Base-by-base conservation (phyloP, 176 grass and related monocot genomes). In the Pontederia crassipes region DNA sequence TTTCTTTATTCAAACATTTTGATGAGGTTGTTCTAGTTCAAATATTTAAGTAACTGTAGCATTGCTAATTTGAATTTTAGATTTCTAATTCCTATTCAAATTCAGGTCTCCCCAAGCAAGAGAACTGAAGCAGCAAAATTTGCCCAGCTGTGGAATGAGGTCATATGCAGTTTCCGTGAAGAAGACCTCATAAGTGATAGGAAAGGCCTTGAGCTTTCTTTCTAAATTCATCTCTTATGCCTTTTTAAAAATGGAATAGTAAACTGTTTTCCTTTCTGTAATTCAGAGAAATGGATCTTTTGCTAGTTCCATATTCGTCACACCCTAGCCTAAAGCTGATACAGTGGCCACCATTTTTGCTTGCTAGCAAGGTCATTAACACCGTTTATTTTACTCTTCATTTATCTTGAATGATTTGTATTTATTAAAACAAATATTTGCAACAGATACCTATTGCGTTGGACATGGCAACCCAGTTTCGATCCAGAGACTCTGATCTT, bases 81-180 rank as follows among this genome's bases (percentile, higher is more conserved):
- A 18, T 46, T 63, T 62, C 48, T 74, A 58, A 55, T 20, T 74
- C 72, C 32, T 74, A 56, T 28, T 46, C 65, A 57, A 11, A 65
- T 51, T 16, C 68, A 96, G 92, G 87, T 75, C 70, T 75, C 87
- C 70, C 86, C 92, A 52, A 96, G 79, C 78, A 96, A 96, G 74
- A 90, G 92, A 88, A 96, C 81, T 78, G 92, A 96, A 69, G 92
- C 92, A 63, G 92, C 92, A 24, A 96, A 96, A 63, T 96, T 96
- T 80, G 92, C 92, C 82, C 92, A 90, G 79, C 52, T 96, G 63
- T 96, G 92, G 92, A 96, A 96, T 82, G 86, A 96, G 75, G 81
- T 96, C 57, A 96, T 96, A 63, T 88, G 83, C 54, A 90, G 81
- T 74, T 96, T 90, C 70, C 77, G 86, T 29, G 92, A 96, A 66